phyloP scores from a whole-genome alignment of 2,329 filamentous ascomycete species.

The Stachybotrys echinatus region DNA sequence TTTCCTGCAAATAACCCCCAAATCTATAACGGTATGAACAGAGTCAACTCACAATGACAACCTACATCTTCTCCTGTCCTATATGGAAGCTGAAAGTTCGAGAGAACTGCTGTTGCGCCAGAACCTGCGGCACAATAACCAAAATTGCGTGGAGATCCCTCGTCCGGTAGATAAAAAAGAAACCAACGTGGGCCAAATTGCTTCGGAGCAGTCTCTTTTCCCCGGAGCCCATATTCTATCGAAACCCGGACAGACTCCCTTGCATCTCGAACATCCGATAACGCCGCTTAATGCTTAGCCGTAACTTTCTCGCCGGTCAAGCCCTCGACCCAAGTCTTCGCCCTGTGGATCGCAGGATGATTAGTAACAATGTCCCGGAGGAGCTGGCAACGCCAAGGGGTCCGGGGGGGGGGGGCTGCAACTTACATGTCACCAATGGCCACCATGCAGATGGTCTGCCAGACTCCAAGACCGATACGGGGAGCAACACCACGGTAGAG shows the following conservation, averaged over 20 bases:
- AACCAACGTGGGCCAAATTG: neutral
- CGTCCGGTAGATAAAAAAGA: constrained; percentile 5
- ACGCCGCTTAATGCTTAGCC: constrained; percentile 58
- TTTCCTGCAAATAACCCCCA: neutral
- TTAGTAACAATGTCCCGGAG: constrained; percentile 8
- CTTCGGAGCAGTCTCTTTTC: neutral
- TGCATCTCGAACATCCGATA: constrained; percentile 10
- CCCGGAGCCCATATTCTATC: neutral
- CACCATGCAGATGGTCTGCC: constrained; percentile 99
- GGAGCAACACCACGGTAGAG: constrained; percentile 94
- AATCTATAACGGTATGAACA: neutral
- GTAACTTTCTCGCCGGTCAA: constrained; percentile 59
- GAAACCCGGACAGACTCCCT: neutral
- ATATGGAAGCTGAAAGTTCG: neutral
- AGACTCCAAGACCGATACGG: constrained; percentile 90
- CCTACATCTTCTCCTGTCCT: neutral
- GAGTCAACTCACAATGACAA: neutral
- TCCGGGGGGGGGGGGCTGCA: too few relatives aligned
- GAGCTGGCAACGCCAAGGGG: too few relatives aligned
- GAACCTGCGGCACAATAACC: constrained; percentile 8
- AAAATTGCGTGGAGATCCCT: constrained; percentile 8
- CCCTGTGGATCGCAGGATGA: constrained; percentile 37
- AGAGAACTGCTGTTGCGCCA: neutral
- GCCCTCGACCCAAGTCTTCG: constrained; percentile 63
- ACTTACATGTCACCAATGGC: constrained; percentile 95